Evolutionary conservation across 106 monocot species (phyloP).

Genomic region (Acanthochlamys bracteata): DNA sequence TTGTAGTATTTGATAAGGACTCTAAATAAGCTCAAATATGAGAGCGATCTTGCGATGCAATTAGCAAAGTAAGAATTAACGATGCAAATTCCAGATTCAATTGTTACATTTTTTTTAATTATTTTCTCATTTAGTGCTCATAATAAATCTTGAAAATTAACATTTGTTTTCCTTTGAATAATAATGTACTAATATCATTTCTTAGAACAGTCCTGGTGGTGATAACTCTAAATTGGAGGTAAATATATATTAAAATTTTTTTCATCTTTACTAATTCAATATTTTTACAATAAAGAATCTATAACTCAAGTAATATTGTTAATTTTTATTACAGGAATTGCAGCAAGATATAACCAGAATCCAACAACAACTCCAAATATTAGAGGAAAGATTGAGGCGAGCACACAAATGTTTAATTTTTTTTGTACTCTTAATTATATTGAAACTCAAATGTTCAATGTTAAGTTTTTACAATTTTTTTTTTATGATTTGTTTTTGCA

Average conservation of each 20-base stretch:
- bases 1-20: constrained; percentile 52
- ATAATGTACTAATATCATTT: no score
- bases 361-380: constrained; percentile 48
- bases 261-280: neutral
- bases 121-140: constrained; percentile 4
- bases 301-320: no score
- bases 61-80: constrained; percentile 24
- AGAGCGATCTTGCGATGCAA: constrained; percentile 55
- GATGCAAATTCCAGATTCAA: neutral
- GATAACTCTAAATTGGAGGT: constrained; percentile 50
- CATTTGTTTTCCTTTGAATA: neutral
- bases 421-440: neutral
- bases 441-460: neutral
- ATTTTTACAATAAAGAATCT: no score
- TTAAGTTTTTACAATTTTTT: neutral
- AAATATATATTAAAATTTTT: neutral
- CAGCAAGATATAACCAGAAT: constrained; percentile 40
- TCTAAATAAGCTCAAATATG: constrained; percentile 66
- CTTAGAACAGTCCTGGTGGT: constrained; percentile 22
- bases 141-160: neutral
- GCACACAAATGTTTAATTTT: no score
- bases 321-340: constrained; percentile 43
- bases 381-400: constrained; percentile 45
- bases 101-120: neutral
- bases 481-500: constrained; percentile 7